Evolutionary conservation across 2,329 filamentous ascomycete genomes (phyloP), one percentile per base, ranked within the genome.

Genomic region (Sphaerulina populicola): DNA sequence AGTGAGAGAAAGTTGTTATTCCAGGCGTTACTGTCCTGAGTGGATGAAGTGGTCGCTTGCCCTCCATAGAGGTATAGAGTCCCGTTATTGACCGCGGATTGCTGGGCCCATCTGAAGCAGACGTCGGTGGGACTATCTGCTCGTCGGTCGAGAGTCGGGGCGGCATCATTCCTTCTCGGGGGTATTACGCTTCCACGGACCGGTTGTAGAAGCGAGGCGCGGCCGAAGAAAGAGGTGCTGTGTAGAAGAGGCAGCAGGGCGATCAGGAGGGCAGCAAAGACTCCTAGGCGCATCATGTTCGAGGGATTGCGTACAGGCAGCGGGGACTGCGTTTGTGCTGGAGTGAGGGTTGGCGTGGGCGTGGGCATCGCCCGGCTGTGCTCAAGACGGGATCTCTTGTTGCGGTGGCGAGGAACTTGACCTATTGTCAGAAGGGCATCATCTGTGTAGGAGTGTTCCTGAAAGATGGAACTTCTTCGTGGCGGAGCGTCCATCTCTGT

Each of bases 31-130:
- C 71, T 68, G 1, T 70, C 75, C 60, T 89, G 85, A 33, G 75
- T 74, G 11, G 74, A 66, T 12, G 74, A 66, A 1, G 73, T 77
- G 44, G 75, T 84, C 11, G 80, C 77, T 58, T 84, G 77, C 23
- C 86, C 86, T 33, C 86, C 86, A 59, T 88, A 90, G 49, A 88
- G 77, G 64, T 87, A 90, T 2, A 89, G 63, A 0, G 84, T 89
- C 11, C 85, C 85, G 57, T 88, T 88, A 12, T 90, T 74, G 33
- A 85, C 65, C 3, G 86, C 80, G 54, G 74, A 77, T 67, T 86
- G 82, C 47, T 82, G 78, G 14, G 77, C 77, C 81, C 81, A 87
- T 64, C 83, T 71, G 48, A 76, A 76, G 62, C 83, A 86, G 11
- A 82, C 73, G 57, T 78, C 71, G 2, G 77, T 79, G 2, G 75